Base-by-base conservation (phyloP, 2,329 filamentous ascomycete species). In the Cladosporium halotolerans region DNA sequence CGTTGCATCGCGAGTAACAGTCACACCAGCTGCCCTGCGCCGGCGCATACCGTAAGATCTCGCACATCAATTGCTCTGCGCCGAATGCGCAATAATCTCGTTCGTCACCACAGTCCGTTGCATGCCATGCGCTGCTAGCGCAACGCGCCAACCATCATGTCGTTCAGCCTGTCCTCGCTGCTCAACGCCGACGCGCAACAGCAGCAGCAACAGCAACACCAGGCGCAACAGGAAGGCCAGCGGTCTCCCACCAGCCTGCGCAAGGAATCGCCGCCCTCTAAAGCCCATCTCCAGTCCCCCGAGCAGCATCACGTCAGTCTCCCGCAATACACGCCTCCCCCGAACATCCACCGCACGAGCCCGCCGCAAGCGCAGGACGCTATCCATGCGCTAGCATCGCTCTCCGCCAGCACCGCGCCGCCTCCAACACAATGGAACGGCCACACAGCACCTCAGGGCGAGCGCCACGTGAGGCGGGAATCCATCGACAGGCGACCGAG, bases 161-260 rank as follows among this genome's bases (percentile, higher is more conserved):
- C 62, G 23, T 61, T 63, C 54, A 63, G 56, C 52, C 58, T 65
- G 18, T 69, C 69, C 19, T 64, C 63, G 19, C 63, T 72, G 52
- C 65, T 72, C 55, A 72, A 72, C 59, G 69, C 69, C 14, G 63
- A 13, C 8, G n/a, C 36, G 13, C 13, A 63, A 45, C 60, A 65
- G 31, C 57, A 57, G 13, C 31, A 52, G 13, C 45, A 44, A n/a
- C n/a, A 49, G 14, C 32, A 40, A 32, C 18, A 45, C 32, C 34
- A 47, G 19, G 18, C 13, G 8, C 18, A 16, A 13, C 51, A 53
- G 28, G 33, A 32, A 32, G 36, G 36, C 43, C 50, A 53, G 33
- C 39, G 38, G n/a, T 55, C 54, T 38, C 54, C 57, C 19, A 43
- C 54, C 9, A 8, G 49, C 28, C 43, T 56, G 49, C 63, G 57